These are phyloP conservation scores for Creolimax fragrantissima DNA, from an alignment of 78 protist species.

Conservation along the genomic window DNA sequence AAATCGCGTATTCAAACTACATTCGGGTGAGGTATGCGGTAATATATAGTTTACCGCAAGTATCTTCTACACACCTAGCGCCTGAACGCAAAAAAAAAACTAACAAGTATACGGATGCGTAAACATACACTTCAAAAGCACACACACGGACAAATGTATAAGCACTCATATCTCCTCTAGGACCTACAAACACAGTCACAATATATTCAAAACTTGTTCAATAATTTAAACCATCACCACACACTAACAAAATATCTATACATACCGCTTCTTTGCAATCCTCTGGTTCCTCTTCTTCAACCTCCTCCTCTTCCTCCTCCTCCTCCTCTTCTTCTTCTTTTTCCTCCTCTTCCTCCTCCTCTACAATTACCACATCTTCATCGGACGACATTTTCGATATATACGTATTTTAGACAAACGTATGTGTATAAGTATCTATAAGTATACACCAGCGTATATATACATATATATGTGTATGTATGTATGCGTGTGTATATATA, in stretches of 20 bases:
- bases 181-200: neutral
- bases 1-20: neutral
- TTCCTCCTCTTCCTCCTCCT: conserved; percentile 7
- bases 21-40: neutral
- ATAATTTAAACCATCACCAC: neutral
- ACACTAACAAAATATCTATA: neutral
- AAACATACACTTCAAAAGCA: neutral
- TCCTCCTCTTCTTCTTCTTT: conserved; percentile 23
- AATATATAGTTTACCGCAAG: neutral
- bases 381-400: neutral
- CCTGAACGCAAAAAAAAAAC: neutral
- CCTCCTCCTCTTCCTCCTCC: conserved; percentile 10
- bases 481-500: too few relatives aligned
- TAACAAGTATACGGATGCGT: neutral
- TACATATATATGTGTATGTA: too few relatives aligned
- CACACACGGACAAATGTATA: neutral
- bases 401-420: too few relatives aligned
- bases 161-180: neutral
- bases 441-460: too few relatives aligned
- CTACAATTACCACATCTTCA: neutral
- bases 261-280: neutral
- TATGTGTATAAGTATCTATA: too few relatives aligned
- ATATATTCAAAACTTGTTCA: neutral
- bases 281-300: conserved; percentile 15
- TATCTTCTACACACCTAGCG: neutral